Conservation (phyloP, 768 basidiomycete genomes). For the Fomitopsis serialis region DNA sequence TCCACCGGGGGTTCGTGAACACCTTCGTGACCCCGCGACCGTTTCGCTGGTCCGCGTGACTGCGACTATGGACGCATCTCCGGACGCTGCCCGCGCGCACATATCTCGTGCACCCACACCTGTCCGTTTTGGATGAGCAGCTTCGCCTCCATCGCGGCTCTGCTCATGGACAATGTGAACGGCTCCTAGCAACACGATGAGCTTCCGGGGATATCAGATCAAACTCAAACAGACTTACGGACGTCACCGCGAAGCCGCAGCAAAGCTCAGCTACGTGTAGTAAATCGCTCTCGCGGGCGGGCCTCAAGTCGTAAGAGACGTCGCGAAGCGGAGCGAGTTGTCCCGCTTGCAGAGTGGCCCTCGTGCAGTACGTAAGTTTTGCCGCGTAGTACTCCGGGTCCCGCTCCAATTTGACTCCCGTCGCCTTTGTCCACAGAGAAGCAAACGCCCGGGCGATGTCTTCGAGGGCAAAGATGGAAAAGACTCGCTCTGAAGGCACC, state of each 20-base stretch:
- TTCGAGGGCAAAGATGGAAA: conserved; percentile 60
- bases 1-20: conserved; percentile 50
- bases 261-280: conserved; percentile 41
- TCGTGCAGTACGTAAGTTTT: conserved; percentile 50
- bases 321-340: conserved; percentile 7
- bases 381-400: conserved; percentile 57
- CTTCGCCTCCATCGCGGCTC: conserved; percentile 46
- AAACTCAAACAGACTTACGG: conserved; percentile 35
- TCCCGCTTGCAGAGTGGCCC: conserved; percentile 24
- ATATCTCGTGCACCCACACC: conserved; percentile 60
- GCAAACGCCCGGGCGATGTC: conserved; percentile 42
- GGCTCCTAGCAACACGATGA: conserved; percentile 36
- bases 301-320: conserved; percentile 34
- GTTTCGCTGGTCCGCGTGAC: conserved; percentile 54
- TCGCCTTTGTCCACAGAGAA: conserved; percentile 40
- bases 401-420: conserved; percentile 31
- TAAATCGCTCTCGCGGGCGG: conserved; percentile 32
- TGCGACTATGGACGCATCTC: conserved; percentile 64
- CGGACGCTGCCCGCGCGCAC: conserved; percentile 15
- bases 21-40: conserved; percentile 72
- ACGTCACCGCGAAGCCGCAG: conserved; percentile 49
- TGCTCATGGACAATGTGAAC: conserved; percentile 39
- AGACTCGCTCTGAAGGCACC: conserved; percentile 41
- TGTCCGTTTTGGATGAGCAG: conserved; percentile 39
- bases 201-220: background rate